Percentiles rank a stretch among this genome's conserved stretches.
Evolutionary conservation across 2,329 filamentous ascomycete genomes (phyloP).

Genomic region (Ophiobolus disseminans): DNA sequence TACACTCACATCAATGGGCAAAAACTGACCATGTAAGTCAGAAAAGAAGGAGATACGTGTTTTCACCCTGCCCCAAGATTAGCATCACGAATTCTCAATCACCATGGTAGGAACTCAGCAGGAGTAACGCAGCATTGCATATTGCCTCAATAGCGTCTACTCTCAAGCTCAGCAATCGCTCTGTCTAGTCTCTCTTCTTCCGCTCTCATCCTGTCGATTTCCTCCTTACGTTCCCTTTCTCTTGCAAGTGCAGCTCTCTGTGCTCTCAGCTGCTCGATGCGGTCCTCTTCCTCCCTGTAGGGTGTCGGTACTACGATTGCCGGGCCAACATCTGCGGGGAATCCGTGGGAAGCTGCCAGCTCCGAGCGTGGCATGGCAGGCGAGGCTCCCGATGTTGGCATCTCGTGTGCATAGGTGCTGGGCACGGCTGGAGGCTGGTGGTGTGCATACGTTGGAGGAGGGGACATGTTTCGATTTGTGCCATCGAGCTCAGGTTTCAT

Average conservation of each 20-base stretch:
- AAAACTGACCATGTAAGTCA: too few relatives aligned
- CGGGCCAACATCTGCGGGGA: neutral
- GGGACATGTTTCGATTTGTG: neutral
- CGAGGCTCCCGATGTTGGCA: neutral
- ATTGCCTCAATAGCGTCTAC: too few relatives aligned
- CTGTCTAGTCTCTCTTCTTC: neutral
- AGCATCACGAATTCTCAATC: too few relatives aligned
- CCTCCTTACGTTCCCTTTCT: neutral
- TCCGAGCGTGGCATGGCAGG: too few relatives aligned
- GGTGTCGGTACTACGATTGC: neutral
- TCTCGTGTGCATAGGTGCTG: neutral
- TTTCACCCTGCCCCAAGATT: too few relatives aligned
- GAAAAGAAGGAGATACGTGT: too few relatives aligned
- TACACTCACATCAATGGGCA: too few relatives aligned
- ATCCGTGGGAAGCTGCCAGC: neutral
- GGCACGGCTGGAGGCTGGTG: too few relatives aligned
- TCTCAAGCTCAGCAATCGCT: neutral
- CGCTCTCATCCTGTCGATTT: neutral
- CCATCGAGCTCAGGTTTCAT: neutral
- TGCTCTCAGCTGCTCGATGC: neutral
- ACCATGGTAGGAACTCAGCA: too few relatives aligned
- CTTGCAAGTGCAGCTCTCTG: neutral
- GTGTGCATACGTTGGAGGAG: too few relatives aligned
- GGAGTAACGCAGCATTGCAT: too few relatives aligned
- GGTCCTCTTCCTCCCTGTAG: neutral